Conservation (phyloP, 345 rosid species). For the Gossypium arboreum region DNA sequence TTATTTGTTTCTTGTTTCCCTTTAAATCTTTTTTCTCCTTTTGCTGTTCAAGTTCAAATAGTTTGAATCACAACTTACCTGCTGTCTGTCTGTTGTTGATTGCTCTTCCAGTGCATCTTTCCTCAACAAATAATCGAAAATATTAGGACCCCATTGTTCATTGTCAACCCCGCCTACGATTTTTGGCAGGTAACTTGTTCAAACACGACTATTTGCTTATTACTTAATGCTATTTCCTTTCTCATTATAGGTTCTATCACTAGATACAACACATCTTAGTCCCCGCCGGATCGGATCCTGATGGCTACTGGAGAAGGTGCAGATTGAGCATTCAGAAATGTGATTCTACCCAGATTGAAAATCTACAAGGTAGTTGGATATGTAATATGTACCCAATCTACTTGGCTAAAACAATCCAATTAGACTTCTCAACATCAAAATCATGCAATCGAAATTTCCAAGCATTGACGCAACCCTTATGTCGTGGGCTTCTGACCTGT, state of each 20-base stretch:
- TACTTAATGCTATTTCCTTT: conserved; percentile 11
- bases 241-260: conserved; percentile 19
- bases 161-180: conserved; percentile 84
- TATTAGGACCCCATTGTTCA: conserved; percentile 59
- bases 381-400: not conserved
- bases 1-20: conserved; percentile 7
- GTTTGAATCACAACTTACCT: not conserved
- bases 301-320: conserved; percentile 57
- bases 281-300: conserved; percentile 54
- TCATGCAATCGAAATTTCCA: not conserved
- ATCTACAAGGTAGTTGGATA: conserved; percentile 53
- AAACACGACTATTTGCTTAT: conserved; percentile 11
- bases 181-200: conserved; percentile 78
- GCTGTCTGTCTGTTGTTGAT: conserved; percentile 8
- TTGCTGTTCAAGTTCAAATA: conserved; percentile 3
- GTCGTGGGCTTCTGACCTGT: conserved; percentile 9
- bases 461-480: not conserved
- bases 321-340: conserved; percentile 56
- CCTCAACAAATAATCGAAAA: conserved; percentile 55
- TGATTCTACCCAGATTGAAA: conserved; percentile 47
- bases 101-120: conserved; percentile 56
- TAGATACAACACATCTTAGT: conserved; percentile 69
- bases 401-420: not conserved
- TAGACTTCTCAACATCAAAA: not conserved
- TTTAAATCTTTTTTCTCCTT: not conserved